Conservation (phyloP, 78 protist species). For the Chrysochromulina parva region DNA sequence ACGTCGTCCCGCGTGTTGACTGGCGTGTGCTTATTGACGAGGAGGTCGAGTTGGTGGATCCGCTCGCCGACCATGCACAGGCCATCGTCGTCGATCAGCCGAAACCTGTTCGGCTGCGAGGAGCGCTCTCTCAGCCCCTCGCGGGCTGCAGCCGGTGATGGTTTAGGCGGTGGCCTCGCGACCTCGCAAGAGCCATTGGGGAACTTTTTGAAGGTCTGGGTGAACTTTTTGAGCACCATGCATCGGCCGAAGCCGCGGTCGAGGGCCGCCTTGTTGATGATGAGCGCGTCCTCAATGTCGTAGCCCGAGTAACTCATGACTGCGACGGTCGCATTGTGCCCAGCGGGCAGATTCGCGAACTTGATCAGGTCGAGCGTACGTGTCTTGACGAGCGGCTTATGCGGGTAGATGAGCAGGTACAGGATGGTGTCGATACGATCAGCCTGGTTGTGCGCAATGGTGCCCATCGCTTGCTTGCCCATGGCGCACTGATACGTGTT, state of each 20-base stretch:
- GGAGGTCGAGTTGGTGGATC: constrained; percentile 71
- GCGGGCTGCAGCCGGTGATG: background rate
- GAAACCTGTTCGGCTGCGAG: background rate
- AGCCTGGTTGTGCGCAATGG: constrained; percentile 95
- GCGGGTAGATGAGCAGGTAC: constrained; percentile 87
- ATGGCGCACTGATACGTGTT: constrained; percentile 98
- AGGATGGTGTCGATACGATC: constrained; percentile 95
- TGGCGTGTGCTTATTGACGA: constrained; percentile 77
- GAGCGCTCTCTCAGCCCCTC: background rate
- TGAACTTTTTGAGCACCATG: constrained; percentile 80
- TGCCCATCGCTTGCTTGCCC: constrained; percentile 99
- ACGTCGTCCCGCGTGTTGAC: constrained; percentile 9
- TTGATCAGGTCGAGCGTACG: constrained; percentile 73
- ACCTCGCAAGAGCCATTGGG: constrained; percentile 34
- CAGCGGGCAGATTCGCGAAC: constrained; percentile 75
- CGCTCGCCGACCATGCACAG: constrained; percentile 76
- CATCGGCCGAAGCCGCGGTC: constrained; percentile 95
- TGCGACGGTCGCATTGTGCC: constrained; percentile 97
- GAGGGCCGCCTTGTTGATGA: constrained; percentile 93
- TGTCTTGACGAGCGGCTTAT: constrained; percentile 89
- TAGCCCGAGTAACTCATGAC: constrained; percentile 98
- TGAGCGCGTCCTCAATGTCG: constrained; percentile 99
- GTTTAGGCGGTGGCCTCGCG: background rate
- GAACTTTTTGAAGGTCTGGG: constrained; percentile 60
- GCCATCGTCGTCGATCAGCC: constrained; percentile 89